Evolutionary conservation across 2,329 filamentous ascomycete species (phyloP), one percentile per base, ranked within the genome.

Genomic region (Calycina herbarum): DNA sequence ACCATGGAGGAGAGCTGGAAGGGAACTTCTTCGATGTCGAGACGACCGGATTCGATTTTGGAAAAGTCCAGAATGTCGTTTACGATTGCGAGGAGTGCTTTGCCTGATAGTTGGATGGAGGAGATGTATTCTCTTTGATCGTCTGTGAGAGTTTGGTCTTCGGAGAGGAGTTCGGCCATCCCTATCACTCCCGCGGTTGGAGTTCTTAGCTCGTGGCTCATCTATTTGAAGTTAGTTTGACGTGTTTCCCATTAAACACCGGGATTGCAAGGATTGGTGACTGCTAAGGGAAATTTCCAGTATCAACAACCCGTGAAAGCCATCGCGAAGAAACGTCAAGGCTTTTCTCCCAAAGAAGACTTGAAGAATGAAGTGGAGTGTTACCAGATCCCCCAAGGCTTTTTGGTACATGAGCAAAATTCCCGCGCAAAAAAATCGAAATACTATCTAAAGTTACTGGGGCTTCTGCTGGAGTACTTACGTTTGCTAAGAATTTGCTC

Each of bases 41-140:
- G 79, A 73, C 93, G 85, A 40, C 89, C 88, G 2, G 89, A 90
- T 74, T 94, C 90, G 31, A 94, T 83, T 74, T 94, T 91, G 7
- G 87, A 90, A 73, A 91, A 84, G 20, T 88, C 91, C 31, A 92
- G 78, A 33, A 92, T 88, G 71, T 91, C 89, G 71, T 91, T 88
- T 13, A 91, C 87, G 59, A 92, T 91, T 3, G 69, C 67, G 1
- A 73, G 63, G n/a, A 73, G 68, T 1, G 71, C 65, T 64, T 70
- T 68, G 8, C 66, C 71, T 1, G 71, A 73, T 2, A 72, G 64
- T 35, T 70, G 69, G 17, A 71, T 73, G 48, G 68, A 69, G 35
- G 62, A 66, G n/a, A 71, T 68, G 17, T 71, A 71, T 66, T 71
- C 69, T 58, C 68, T 60, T 63, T 72, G 69, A 35, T 71, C 68